Percentiles rank a stretch among this genome's conserved stretches.
phyloP scores from a whole-genome alignment of 371 early-diverging fungal genomes.

The Mucor velutinosus region DNA sequence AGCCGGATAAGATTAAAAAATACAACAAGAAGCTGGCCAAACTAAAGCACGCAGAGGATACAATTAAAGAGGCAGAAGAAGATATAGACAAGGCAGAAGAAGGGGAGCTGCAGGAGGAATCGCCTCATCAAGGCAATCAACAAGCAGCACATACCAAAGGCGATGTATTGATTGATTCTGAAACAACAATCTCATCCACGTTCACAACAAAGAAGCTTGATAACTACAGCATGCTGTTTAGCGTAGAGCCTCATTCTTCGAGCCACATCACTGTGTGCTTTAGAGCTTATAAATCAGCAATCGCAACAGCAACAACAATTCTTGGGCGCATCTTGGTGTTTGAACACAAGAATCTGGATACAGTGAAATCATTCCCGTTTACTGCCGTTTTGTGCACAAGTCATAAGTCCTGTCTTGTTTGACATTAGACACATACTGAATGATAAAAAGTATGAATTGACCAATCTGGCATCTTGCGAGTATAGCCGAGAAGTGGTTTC shows the following conservation, averaged over 20 bases:
- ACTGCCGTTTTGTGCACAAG: slow-evolving; percentile 3
- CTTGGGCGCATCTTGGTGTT: slow-evolving; percentile 13
- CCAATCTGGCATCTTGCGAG: neutral
- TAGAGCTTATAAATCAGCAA: neutral
- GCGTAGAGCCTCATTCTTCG: slow-evolving; percentile 4
- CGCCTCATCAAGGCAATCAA: neutral
- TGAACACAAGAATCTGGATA: slow-evolving; percentile 19
- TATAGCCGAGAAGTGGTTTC: neutral
- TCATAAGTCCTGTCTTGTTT: slow-evolving; percentile 2
- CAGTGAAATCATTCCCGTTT: slow-evolving; percentile 10
- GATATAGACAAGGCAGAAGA: neutral
- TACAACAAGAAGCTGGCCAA: slow-evolving; percentile 73
- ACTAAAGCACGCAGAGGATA: slow-evolving; percentile 16
- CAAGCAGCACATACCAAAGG: slow-evolving; percentile 14
- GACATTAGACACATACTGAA: neutral
- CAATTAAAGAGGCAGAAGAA: neutral
- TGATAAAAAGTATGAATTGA: too few relatives aligned
- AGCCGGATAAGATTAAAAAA: slow-evolving; percentile 85
- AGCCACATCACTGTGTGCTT: slow-evolving; percentile 12
- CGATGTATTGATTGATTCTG: neutral
- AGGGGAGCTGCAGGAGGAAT: neutral
- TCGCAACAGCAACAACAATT: neutral
- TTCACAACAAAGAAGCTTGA: neutral
- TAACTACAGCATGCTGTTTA: slow-evolving; percentile 8
- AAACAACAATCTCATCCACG: neutral